These are phyloP conservation scores for Pseudoturritis turrita DNA, from an alignment of 345 rosid species.

Conservation along the genomic window DNA sequence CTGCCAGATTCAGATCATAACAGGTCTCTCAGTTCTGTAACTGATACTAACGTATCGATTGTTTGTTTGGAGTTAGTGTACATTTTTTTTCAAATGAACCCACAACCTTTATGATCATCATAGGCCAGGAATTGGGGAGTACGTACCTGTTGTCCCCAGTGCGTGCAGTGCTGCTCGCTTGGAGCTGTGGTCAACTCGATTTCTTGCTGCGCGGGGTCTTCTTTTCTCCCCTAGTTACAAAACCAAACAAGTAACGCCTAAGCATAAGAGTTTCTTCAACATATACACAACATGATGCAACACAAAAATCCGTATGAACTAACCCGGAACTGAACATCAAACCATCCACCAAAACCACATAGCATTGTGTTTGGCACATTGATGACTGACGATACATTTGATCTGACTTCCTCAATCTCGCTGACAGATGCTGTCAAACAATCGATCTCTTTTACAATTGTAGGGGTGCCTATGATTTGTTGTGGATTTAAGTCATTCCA, in stretches of 20 bases:
- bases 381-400: slow-evolving; percentile 54
- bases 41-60: too few species aligned
- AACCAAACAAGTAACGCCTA: neutral
- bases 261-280: neutral
- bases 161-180: slow-evolving; percentile 67
- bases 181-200: slow-evolving; percentile 93
- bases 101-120: too few species aligned
- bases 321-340: slow-evolving; percentile 93
- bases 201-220: slow-evolving; percentile 65
- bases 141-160: slow-evolving; percentile 97
- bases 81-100: too few species aligned
- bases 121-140: neutral
- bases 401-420: slow-evolving; percentile 64
- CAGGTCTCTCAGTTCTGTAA: neutral
- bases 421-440: slow-evolving; percentile 73
- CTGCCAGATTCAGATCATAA: slow-evolving; percentile 36
- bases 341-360: slow-evolving; percentile 94
- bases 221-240: slow-evolving; percentile 61
- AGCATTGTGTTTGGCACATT: slow-evolving; percentile 44
- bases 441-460: slow-evolving; percentile 75
- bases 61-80: too few species aligned
- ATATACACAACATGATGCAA: slow-evolving; percentile 3
- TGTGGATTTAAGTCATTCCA: slow-evolving; percentile 93
- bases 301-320: slow-evolving; percentile 27
- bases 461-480: slow-evolving; percentile 76